Evolutionary conservation across 2,329 filamentous ascomycete genomes (phyloP), one percentile per base, ranked within the genome.

Genomic region (Penicillium sclerotigenum): DNA sequence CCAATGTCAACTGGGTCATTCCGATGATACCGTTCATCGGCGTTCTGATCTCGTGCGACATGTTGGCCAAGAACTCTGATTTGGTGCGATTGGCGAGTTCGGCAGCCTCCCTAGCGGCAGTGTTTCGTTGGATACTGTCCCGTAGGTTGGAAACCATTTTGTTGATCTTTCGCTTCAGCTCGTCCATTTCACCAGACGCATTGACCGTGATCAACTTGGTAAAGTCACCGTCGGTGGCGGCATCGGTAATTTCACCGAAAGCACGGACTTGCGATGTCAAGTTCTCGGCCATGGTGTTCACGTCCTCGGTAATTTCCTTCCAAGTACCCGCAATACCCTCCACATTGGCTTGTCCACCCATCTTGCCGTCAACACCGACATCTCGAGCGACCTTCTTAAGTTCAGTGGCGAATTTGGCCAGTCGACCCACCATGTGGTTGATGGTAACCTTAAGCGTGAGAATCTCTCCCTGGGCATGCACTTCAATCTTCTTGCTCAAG

Each of bases 91-190:
- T 97, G 61, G 94, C 94, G 71, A 97, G 80, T 73, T 99, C 94
- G 68, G 94, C 94, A 45, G 93, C 92, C 75, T 97, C 93, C 75
- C 94, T 89, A 55, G 94, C 94, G 63, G 92, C 90, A 3, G 92
- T 97, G 73, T 97, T 99, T 72, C 91, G 87, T 73, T 97, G 92
- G 65, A 99, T 97, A 81, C 90, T 95, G 76, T 97, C 94, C 65
- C 93, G 83, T 60, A 99, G 79, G 71, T 96, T 96, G 71, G 90
- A 94, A 51, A 97, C 92, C 94, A 99, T 99, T 79, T 95, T 90
- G 73, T 97, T 99, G 82, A 99, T 97, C 81, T 97, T 97, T 68
- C 92, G 87, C 78, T 99, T 99, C 66, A 99, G 82, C 74, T 97
- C 93, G 75, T 97, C 94, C 94, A 99, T 97, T 75, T 99, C 94